Base-by-base conservation (phyloP, 2,329 filamentous ascomycete genomes). In the Hypoxylon sp. region DNA sequence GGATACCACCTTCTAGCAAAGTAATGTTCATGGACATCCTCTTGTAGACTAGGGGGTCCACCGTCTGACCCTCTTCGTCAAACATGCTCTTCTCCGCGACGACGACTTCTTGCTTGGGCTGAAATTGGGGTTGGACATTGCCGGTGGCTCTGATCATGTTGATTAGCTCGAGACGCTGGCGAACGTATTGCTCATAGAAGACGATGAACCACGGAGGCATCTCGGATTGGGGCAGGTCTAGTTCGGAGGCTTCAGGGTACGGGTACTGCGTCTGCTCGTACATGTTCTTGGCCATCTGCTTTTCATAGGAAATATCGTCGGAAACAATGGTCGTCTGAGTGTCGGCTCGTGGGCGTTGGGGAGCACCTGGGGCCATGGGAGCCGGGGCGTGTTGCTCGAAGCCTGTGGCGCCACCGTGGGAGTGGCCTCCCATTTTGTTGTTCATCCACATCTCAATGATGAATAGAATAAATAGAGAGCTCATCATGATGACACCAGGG, bases 1-100 rank as follows among this genome's bases (percentile, higher is more conserved):
- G 82, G 68, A 93, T 93, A 65, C 91, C 91, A 60, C 91, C 89
- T 77, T 93, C 91, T 4, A 93, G 84, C 2, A 93, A 83, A 3
- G 91, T 85, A 69, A 92, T 92, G 77, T 93, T 91, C 71, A 92
- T 82, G 2, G 91, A 85, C 76, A 89, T 86, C 71, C 87, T 90
- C 73, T 86, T 85, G 76, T 86, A 83, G 5, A 83, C 78, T 7
- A 76, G 61, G 4, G 81, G 80, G 67, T 84, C 81, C 12, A 84
- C 79, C 0, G 73, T 66, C 61, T 81, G 76, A 11, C 80, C 80
- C 56, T 84, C 81, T 40, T 80, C 78, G 50, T 85, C 83, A 40
- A 79, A 76, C 64, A 78, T 79, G 0, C 73, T 75, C 54, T 78
- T 76, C 65, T 81, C 75, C 20, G 69, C 69, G 2, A 78, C 71